Evolutionary conservation across 163 green algal species (phyloP).

Genomic region (Chloromonas sp.): DNA sequence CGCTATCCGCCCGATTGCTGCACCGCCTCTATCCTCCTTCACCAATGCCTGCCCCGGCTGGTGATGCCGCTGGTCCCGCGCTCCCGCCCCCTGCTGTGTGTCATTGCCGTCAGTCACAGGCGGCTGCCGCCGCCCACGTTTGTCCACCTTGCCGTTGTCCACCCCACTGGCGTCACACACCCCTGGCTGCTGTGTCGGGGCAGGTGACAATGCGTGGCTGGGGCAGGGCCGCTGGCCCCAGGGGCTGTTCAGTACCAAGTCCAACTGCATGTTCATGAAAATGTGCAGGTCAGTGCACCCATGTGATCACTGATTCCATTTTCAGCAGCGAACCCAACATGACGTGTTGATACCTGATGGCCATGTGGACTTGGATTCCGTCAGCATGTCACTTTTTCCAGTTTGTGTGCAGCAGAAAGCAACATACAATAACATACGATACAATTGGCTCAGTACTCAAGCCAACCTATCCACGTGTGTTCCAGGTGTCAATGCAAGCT

Average conservation of each 20-base stretch:
- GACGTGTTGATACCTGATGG: no score
- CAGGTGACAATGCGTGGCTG: background rate
- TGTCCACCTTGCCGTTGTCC: background rate
- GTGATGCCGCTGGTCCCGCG: background rate
- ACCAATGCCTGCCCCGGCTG: background rate
- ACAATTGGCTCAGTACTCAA: no score
- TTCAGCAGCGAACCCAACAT: no score
- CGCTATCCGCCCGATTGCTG: background rate
- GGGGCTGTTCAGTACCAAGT: background rate
- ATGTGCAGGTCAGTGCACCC: no score
- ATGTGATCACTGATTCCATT: no score
- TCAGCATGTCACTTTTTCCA: no score
- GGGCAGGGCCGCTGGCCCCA: background rate
- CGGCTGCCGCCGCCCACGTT: background rate
- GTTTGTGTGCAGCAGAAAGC: background rate
- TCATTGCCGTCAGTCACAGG: background rate
- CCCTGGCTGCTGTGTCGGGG: background rate
- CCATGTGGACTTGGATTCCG: no score
- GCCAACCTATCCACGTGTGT: no score
- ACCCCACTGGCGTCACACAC: no score
- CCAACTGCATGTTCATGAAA: background rate
- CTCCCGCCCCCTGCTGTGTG: background rate
- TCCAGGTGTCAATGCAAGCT: no score
- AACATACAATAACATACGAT: background rate
- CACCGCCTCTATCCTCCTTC: background rate